phyloP scores from a whole-genome alignment of 2,329 filamentous ascomycete genomes.

The Cyphellophora attinorum region DNA sequence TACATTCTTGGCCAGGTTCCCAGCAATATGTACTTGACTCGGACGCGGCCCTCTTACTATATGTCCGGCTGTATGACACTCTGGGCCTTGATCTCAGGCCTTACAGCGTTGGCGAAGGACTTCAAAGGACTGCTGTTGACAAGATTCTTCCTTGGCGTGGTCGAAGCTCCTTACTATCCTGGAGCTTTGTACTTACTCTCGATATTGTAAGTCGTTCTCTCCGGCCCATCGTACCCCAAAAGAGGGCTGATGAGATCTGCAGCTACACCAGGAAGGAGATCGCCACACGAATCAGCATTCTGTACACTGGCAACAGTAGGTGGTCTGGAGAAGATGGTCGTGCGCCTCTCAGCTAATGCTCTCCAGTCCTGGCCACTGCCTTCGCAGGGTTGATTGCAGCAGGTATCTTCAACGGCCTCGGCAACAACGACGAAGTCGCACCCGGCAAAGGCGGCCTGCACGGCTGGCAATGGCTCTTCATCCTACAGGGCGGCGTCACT shows the following conservation, averaged over 20 bases:
- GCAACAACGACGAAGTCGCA: constrained; percentile 20
- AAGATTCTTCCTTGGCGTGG: constrained; percentile 33
- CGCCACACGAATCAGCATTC: constrained; percentile 24
- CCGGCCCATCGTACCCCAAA: too few species aligned
- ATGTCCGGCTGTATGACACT: constrained; percentile 18
- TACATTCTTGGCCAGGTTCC: constrained; percentile 22
- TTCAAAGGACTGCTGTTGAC: constrained; percentile 28
- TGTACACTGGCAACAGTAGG: constrained; percentile 28
- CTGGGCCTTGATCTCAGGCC: constrained; percentile 25
- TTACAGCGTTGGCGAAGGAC: constrained; percentile 21
- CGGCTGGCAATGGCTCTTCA: constrained; percentile 48
- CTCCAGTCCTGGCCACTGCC: constrained; percentile 21
- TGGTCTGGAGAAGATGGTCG: too few species aligned
- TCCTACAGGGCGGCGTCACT: constrained; percentile 25
- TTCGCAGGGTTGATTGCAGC: constrained; percentile 37
- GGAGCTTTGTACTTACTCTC: constrained; percentile 28
- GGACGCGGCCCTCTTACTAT: constrained; percentile 21
- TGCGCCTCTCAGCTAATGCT: too few species aligned
- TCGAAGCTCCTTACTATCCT: constrained; percentile 28
- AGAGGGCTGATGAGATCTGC: too few species aligned
- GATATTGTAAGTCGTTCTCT: constrained; percentile 33
- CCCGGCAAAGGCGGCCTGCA: too few species aligned
- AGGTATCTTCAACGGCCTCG: constrained; percentile 39
- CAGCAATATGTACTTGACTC: constrained; percentile 19
- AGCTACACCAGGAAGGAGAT: constrained; percentile 26